Conservation (phyloP, 2,329 filamentous ascomycete genomes). For the Didymella segeticola region DNA sequence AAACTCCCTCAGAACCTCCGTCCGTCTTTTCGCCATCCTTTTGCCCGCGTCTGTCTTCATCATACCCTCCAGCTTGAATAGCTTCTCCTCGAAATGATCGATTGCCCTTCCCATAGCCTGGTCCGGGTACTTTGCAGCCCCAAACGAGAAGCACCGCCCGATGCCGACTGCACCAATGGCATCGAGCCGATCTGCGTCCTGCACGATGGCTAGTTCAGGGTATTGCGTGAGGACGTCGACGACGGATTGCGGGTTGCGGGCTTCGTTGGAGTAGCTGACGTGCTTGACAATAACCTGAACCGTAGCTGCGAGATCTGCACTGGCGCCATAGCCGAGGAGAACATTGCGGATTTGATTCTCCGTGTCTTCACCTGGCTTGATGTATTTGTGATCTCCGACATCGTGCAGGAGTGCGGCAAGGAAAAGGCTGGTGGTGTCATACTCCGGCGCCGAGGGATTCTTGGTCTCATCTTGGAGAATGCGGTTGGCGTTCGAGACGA, state of each 20-base stretch:
- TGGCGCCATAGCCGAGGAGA: constrained; percentile 64
- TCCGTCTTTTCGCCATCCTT: constrained; percentile 25
- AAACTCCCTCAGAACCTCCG: constrained; percentile 23
- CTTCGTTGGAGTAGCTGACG: constrained; percentile 80
- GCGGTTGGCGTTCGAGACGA: constrained; percentile 73
- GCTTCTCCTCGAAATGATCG: constrained; percentile 47
- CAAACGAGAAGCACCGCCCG: constrained; percentile 77
- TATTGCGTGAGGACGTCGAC: constrained; percentile 66
- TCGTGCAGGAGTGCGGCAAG: constrained; percentile 75
- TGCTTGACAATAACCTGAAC: constrained; percentile 76
- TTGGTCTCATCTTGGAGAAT: constrained; percentile 63
- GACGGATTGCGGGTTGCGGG: constrained; percentile 67
- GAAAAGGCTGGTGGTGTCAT: constrained; percentile 65
- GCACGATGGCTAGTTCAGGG: constrained; percentile 82
- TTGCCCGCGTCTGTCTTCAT: constrained; percentile 46
- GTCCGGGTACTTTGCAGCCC: constrained; percentile 57
- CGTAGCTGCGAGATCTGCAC: constrained; percentile 64
- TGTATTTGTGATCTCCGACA: constrained; percentile 85
- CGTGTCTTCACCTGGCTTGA: constrained; percentile 60
- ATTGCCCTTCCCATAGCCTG: constrained; percentile 38
- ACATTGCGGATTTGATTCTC: constrained; percentile 63
- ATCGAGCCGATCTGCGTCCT: constrained; percentile 93
- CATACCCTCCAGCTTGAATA: constrained; percentile 41
- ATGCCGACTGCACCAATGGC: constrained; percentile 87
- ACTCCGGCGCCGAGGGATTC: constrained; percentile 38